These are phyloP conservation scores for Citrus sp. DNA, from an alignment of 345 rosid species.

Conservation along the genomic window DNA sequence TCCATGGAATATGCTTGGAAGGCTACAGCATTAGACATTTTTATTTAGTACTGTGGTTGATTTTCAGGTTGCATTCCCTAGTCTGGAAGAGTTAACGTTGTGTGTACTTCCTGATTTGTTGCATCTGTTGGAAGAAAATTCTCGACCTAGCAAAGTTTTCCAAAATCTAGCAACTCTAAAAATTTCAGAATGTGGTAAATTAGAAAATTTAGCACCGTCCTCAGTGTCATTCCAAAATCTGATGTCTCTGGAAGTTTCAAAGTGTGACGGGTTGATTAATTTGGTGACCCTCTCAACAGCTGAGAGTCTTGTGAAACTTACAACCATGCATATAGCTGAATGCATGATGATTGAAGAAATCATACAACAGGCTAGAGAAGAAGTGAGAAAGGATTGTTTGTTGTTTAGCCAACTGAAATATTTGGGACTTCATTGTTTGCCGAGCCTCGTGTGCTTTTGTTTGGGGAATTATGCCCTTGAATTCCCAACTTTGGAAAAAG, in stretches of 20 bases:
- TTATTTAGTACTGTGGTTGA: neutral
- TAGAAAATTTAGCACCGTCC: constrained; percentile 12
- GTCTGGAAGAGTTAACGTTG: neutral
- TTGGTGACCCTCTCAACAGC: constrained; percentile 15
- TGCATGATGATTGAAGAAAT: constrained; percentile 19
- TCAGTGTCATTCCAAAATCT: constrained; percentile 11
- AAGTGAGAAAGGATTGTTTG: neutral
- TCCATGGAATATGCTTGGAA: too few species aligned
- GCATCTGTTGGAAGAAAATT: neutral
- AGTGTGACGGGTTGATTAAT: constrained; percentile 9
- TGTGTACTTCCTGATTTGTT: neutral
- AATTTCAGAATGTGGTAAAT: neutral
- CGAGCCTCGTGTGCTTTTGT: constrained; percentile 8
- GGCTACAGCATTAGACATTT: too few species aligned
- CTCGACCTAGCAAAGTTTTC: neutral
- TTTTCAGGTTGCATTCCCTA: neutral
- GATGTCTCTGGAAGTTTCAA: neutral
- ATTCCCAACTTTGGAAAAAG: neutral
- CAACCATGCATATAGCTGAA: constrained; percentile 2
- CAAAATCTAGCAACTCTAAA: constrained; percentile 5
- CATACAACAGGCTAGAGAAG: neutral
- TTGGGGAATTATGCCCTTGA: neutral
- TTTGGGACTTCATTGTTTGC: constrained; percentile 11
- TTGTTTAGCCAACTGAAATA: constrained; percentile 3
- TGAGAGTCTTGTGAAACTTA: constrained; percentile 13